Base-by-base conservation (phyloP, 257 asterid genomes). In the Ophiorrhiza pumila region DNA sequence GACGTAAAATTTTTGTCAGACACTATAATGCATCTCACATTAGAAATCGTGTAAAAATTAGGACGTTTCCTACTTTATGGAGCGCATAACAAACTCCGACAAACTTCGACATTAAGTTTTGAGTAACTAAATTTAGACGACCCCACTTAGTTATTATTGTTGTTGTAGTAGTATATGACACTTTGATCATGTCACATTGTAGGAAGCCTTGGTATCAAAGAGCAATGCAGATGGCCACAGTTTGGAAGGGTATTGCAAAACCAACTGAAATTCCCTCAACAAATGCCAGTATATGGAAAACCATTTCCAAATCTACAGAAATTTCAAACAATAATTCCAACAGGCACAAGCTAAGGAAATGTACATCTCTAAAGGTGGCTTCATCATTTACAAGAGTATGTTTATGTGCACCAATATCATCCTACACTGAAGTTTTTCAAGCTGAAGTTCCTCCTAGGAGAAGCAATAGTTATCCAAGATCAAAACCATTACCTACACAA, bases 181-280 rank as follows among this genome's bases (percentile, higher is more conserved):
- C 8, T 18, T 32, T 10, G 46, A 34, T 72, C 49, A 9, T 47
- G 25, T 4, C 7, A 22, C 46, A 29, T 68, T 76, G 72, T 34
- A 90, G 96, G 96, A 92, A 88, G 83, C 89, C 95, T 76, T 90
- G 96, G 98, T 92, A 92, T 74, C 97, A 86, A 85, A 84, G 92
- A 85, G 98, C 91, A 75, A 79, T 90, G 78, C 89, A 86, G 65
- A 88, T 88, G 96, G 89, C 96, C 32, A 82, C 91, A 49, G 15
- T 77, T 17, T 88, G 97, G 98, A 92, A 87, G 82, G 55, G 77
- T 55, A 22, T 72, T 39, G 80, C 86, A 62, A 88, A 83, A 78
- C 66, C 91, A 49, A 69, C 87, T 55, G 80, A 80, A 78, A 80
- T 75, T 31, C 87, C 89, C 31, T 74, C 86, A 23, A 76, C 79